phyloP scores from a whole-genome alignment of 176 grass and related monocot genomes.

The Eragrostis nindensis region DNA sequence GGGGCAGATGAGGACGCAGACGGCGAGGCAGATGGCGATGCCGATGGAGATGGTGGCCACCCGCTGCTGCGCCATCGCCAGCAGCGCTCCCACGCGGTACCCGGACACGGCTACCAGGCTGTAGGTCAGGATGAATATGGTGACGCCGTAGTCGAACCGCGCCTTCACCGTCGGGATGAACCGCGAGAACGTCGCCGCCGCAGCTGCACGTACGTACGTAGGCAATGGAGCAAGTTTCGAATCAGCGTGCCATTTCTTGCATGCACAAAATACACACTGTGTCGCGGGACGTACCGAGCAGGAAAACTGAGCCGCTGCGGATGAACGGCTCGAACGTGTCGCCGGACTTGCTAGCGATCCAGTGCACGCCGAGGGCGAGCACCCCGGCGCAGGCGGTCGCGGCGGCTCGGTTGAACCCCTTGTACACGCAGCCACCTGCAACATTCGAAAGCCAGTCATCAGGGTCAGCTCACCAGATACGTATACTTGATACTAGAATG shows the following conservation, averaged over 20 bases:
- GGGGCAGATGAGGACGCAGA: constrained; percentile 61
- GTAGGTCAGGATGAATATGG: constrained; percentile 93
- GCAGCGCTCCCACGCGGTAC: constrained; percentile 68
- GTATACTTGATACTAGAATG: neutral
- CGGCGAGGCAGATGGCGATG: constrained; percentile 63
- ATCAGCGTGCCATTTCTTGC: neutral
- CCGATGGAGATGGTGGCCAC: constrained; percentile 68
- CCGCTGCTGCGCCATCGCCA: constrained; percentile 60
- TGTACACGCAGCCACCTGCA: constrained; percentile 84
- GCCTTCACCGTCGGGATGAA: constrained; percentile 81
- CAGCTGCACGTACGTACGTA: constrained; percentile 44
- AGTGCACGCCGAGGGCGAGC: constrained; percentile 76
- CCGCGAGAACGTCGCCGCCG: constrained; percentile 81
- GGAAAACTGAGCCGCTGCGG: constrained; percentile 61
- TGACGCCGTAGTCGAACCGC: constrained; percentile 91
- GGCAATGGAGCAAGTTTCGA: no score
- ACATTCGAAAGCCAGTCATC: neutral
- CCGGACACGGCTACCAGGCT: constrained; percentile 87
- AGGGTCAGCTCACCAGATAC: neutral
- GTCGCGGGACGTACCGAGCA: constrained; percentile 56
- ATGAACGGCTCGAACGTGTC: constrained; percentile 63
- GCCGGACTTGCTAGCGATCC: constrained; percentile 69
- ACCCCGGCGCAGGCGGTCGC: constrained; percentile 73
- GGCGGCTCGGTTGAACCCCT: constrained; percentile 76
- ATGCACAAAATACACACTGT: neutral